Percentiles rank a stretch among this genome's conserved stretches.
phyloP scores from a whole-genome alignment of 768 basidiomycete genomes.

The Naganishia kalamii region DNA sequence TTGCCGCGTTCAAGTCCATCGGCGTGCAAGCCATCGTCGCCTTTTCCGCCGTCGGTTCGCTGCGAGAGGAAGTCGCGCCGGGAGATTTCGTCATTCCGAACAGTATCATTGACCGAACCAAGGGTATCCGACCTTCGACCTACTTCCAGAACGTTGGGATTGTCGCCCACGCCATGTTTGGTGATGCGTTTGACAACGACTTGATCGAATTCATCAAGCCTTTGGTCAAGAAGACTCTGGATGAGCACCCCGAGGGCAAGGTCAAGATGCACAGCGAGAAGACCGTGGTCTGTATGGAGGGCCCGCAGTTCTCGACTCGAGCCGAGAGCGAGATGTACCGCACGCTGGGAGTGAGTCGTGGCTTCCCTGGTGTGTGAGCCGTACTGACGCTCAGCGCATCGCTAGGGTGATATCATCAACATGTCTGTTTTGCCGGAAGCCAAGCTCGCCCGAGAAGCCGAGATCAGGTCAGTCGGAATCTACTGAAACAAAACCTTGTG shows the following conservation, averaged over 20 bases:
- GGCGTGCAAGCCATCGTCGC: constrained; percentile 84
- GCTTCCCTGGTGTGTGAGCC: not conserved
- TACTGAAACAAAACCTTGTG: not conserved
- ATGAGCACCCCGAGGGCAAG: constrained; percentile 52
- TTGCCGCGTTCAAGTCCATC: constrained; percentile 85
- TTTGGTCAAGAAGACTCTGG: constrained; percentile 59
- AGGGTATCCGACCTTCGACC: constrained; percentile 77
- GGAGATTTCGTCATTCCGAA: constrained; percentile 80
- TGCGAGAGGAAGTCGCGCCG: constrained; percentile 85
- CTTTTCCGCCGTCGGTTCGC: constrained; percentile 90
- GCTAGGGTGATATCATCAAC: constrained; percentile 50
- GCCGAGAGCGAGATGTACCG: constrained; percentile 77
- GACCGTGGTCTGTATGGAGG: constrained; percentile 89
- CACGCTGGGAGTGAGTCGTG: constrained; percentile 18
- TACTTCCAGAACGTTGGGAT: constrained; percentile 77
- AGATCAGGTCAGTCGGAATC: constrained; percentile 64
- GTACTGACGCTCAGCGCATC: not conserved
- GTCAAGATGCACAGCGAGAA: constrained; percentile 72
- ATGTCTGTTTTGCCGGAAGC: constrained; percentile 96
- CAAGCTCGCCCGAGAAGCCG: constrained; percentile 93
- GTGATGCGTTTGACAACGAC: constrained; percentile 70
- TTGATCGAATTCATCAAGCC: constrained; percentile 40
- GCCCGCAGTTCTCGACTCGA: constrained; percentile 83
- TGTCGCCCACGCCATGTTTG: constrained; percentile 90
- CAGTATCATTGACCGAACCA: constrained; percentile 95